Conservation (phyloP, 2,329 filamentous ascomycete species). For the Botrytis squamosa region DNA sequence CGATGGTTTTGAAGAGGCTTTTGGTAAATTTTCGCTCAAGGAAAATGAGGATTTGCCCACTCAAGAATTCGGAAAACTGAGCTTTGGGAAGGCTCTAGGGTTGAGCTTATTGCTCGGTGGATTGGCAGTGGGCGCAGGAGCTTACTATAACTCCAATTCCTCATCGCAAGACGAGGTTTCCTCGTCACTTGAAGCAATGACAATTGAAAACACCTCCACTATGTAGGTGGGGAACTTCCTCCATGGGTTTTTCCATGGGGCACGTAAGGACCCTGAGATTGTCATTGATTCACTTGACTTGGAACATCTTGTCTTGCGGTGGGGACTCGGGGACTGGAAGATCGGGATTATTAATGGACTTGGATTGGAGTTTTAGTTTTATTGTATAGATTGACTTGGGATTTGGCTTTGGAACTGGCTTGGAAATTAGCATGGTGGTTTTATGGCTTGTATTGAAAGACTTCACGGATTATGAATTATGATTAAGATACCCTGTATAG, state of each 20-base stretch:
- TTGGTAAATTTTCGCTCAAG: not conserved
- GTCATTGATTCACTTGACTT: not conserved
- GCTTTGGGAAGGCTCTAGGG: not conserved
- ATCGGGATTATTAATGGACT: not conserved
- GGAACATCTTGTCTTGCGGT: not conserved
- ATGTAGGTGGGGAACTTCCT: constrained; percentile 12
- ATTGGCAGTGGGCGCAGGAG: constrained; percentile 8
- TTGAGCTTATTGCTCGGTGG: constrained; percentile 3
- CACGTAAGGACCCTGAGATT: constrained; percentile 7
- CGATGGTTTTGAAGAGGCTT: not conserved
- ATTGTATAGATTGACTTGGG: not conserved
- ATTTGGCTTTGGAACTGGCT: not conserved
- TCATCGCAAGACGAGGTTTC: not conserved
- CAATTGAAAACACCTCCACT: constrained; percentile 14
- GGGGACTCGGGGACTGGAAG: not conserved
- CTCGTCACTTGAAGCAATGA: constrained; percentile 8
- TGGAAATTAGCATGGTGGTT: not conserved
- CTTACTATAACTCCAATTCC: not conserved
- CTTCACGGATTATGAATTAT: constrained; percentile 1
- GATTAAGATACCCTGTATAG: constrained; percentile 13
- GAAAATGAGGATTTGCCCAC: not conserved
- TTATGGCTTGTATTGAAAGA: not conserved
- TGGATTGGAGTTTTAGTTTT: not conserved
- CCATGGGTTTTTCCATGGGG: not conserved
- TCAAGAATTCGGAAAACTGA: not conserved